Base-by-base conservation (phyloP, 2,329 filamentous ascomycete species). In the Elsinoe necatrix region DNA sequence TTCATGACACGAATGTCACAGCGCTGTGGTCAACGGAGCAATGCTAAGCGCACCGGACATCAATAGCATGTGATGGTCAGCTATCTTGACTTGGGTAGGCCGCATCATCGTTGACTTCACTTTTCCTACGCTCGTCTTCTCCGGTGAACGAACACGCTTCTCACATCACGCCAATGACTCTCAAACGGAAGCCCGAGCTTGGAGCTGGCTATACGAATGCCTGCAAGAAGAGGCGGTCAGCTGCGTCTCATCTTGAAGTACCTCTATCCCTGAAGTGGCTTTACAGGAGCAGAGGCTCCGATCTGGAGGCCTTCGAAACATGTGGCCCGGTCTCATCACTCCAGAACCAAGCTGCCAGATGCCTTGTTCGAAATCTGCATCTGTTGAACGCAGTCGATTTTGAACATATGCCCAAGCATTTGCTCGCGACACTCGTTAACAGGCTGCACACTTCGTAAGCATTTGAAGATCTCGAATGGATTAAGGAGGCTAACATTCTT, bases 261-360 rank as follows among this genome's bases (percentile, higher is more conserved):
- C 25, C 45, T 8, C 25, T 6, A 50, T 12, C 12, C 27, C 20
- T 23, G 12, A 35, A 16, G 14, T 52, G 48, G 48, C 31, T 52
- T 11, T 52, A 52, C 31, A 35, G 48, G 34, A 18, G 18, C 31
- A 52, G 48, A 27, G 48, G 48, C 16, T 52, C 48, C 21, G 18
- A 20, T 37, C 12, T 52, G 14, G 12, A 20, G 6, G 16, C 29
- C 16, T 21, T 16, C 14, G 25, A 12, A 6, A n/a, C 29, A 14
- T 4, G 4, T 14, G 48, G 48, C 4, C 34, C 48, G 11, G 48
- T 52, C 16, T 16, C 48, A 6, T 39, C 48, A 18, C 48, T 52
- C 7, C 27, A 12, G 6, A 21, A 35, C 11, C 34, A 37, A 23
- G 48, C 31, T 6, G 16, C 29, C 14, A 20, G 27, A 20, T 52